Base-by-base conservation (phyloP, 2,329 filamentous ascomycete species). In the Ceratocystis albifundus region DNA sequence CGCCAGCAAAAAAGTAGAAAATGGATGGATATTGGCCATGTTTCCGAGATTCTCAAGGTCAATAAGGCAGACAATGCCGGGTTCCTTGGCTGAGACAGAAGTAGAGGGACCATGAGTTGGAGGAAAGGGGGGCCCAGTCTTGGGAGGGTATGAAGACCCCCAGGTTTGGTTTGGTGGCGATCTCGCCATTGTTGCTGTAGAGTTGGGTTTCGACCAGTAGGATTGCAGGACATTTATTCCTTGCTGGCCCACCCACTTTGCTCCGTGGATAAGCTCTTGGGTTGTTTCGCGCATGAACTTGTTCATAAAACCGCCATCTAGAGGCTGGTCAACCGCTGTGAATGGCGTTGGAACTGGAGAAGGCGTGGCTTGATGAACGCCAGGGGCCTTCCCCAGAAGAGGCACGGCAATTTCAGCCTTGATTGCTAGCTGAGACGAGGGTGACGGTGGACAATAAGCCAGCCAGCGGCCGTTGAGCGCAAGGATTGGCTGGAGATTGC, bases 261-360 rank as follows among this genome's bases (percentile, higher is more conserved):
- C 88, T 22, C 86, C 85, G 67, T 88, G 85, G 55, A 91, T 88
- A 53, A 90, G 77, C 71, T 90, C 88, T 72, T 93, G 89, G 0
- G 89, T 89, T 1, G 88, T 87, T 73, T 90, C 88, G 69, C 89
- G 84, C 76, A 90, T 88, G 65, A 92, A 82, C 70, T 88, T 88
- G 75, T 88, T 90, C 74, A 88, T 81, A 69, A 90, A 79, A 68
- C 87, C 84, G 71, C 90, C 88, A 0, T 82, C 81, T 67, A 88
- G 84, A 0, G 88, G 86, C n/a, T 87, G 81, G 69, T 92, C 89
- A 4, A 90, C 82, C 50, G 84, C 82, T 57, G 87, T 85, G 63
- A 84, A 89, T 30, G 84, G 77, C 4, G 80, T 76, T 17, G 89
- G 88, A 65, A 89, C 79, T 65, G 88, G 84, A 12, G 88, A 88